Base-by-base conservation (phyloP, 768 basidiomycete genomes). In the Naganishia onofrii region DNA sequence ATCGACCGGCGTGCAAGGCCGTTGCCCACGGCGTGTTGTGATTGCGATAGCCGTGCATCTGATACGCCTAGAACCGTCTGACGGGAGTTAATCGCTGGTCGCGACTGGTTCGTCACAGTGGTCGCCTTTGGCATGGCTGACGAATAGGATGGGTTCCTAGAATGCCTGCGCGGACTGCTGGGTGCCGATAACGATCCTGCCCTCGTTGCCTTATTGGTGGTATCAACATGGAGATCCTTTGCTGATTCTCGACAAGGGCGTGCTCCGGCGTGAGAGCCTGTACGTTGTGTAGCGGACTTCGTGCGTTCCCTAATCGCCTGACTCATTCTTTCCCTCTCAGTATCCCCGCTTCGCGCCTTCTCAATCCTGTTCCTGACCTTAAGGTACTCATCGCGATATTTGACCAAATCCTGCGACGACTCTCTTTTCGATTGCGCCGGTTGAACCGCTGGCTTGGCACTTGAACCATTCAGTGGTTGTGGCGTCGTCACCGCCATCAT, bases 261-360 rank as follows among this genome's bases (percentile, higher is more conserved):
- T 3, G 48, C n/a, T 8, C 48, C 9, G n/a, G 57, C 9, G 17
- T 29, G 17, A 10, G 29, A 17, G 31, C 9, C 17, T 7, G 34
- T 1, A 21, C 15, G 6, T 2, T 58, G 57, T 58, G 57, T 38
- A 23, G 32, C 6, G 57, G 57, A 58, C 34, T 58, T 32, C 0
- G 57, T 58, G n/a, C 57, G 57, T 23, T 58, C 32, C 34, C 34
- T 32, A n/a, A 58, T 58, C n/a, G 57, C 57, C n/a, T 58, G 32
- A 38, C 57, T 36, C n/a, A 23, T 36, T 7, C 57, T 32, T 58
- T 58, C 57, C 36, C 57, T 58, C 34, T 58, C 57, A 21, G 34
- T 38, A 5, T 58, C 57, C 7, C 57, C 57, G 3, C 15, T 58
- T 58, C 57, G 31, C 19, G 57, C 57, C 23, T 58, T 58, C 23